Evolutionary conservation across 2,329 filamentous ascomycete genomes (phyloP), one percentile per base, ranked within the genome.

Genomic region (Epichloe hybrida): DNA sequence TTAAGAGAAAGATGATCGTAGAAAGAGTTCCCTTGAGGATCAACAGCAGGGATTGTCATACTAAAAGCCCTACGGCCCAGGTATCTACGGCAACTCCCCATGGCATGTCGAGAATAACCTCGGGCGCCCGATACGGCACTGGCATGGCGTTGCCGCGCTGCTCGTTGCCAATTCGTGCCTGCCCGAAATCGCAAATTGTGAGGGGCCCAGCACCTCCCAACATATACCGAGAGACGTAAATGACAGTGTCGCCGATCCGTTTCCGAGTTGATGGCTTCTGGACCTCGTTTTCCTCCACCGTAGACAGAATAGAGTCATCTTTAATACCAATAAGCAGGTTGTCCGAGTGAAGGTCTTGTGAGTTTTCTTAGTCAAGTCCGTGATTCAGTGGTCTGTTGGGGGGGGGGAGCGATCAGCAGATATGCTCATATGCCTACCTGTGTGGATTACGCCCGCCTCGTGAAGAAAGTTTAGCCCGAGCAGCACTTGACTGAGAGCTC

Each of bases 21-120:
- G 27, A 9, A 31, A 9, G 27, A 9, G 1, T 9, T 31, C 27
- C 8, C 3, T 31, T 9, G 1, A 31, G 27, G 27, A 31, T 31
- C 2, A 9, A 9, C 27, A 31, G 27, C 27, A 31, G 27, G 27
- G 27, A 31, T 31, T 8, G 43, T 20, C 39, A 53, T 56, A 68
- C 66, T 56, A 68, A 46, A 12, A 68, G 55, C 37, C 62, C 66
- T 1, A 62, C 51, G 35, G 62, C 66, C 67, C 66, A 70, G 17
- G 62, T 55, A 56, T 70, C 66, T 17, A 68, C 61, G 13, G 55
- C 39, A 38, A 57, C 54, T 9, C 61, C 59, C 65, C 66, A 69
- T 0, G 55, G 50, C 59, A 67, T 67, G 23, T 59, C 57, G 15
- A 69, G 58, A 54, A 69, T 63, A 6, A 70, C 61, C 51, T 69